These are phyloP conservation scores for Boletellus deceptivus DNA, from an alignment of 1,284 basidiomycete genomes.

Conservation along the genomic window DNA sequence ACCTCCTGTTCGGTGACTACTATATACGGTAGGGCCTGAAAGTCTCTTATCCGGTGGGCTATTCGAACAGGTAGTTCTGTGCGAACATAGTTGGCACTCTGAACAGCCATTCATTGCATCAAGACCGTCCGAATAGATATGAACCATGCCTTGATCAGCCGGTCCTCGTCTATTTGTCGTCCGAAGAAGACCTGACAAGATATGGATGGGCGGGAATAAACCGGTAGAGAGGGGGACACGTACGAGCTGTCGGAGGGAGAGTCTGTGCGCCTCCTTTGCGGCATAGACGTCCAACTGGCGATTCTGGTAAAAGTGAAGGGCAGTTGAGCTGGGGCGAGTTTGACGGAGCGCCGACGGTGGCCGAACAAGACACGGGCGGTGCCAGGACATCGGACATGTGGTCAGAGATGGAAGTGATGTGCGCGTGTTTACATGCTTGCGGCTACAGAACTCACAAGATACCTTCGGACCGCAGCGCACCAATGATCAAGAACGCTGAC, in stretches of 20 bases:
- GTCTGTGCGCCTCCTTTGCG: constrained; percentile 65
- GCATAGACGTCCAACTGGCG: constrained; percentile 82
- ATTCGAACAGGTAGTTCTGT: constrained; percentile 87
- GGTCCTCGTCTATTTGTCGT: constrained; percentile 70
- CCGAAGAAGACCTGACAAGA: constrained; percentile 65
- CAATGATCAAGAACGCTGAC: constrained; percentile 74
- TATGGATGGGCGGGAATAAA: constrained; percentile 8
- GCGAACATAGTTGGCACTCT: constrained; percentile 89
- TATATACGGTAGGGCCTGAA: constrained; percentile 84
- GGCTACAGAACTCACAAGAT: too few relatives aligned
- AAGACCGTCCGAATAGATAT: neutral
- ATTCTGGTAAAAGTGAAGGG: constrained; percentile 82
- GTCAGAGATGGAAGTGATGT: too few relatives aligned
- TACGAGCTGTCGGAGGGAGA: constrained; percentile 83
- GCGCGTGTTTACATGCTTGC: too few relatives aligned
- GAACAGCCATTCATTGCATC: constrained; percentile 1
- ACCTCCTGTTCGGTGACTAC: constrained; percentile 87
- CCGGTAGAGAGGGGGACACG: constrained; percentile 22
- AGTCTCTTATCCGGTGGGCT: constrained; percentile 83
- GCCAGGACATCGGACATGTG: constrained; percentile 24
- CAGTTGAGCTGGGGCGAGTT: constrained; percentile 44
- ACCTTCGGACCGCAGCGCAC: constrained; percentile 67
- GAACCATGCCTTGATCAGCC: constrained; percentile 61
- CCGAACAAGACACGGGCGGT: constrained; percentile 6
- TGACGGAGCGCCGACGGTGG: constrained; percentile 1